Conservation (phyloP, 2,329 filamentous ascomycete genomes). For the Aaosphaeria arxii region DNA sequence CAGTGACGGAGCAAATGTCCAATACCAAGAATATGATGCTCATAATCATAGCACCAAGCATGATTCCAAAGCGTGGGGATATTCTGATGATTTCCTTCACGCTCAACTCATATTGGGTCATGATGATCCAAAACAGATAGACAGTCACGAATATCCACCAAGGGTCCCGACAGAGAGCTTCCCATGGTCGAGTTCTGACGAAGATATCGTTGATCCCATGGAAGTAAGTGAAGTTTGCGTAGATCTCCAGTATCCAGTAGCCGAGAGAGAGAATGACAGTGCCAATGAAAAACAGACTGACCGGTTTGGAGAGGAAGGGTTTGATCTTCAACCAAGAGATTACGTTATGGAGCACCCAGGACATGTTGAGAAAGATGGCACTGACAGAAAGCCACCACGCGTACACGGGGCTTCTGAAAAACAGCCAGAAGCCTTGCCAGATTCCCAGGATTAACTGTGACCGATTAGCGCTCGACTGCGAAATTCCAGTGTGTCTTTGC, state of each 20-base stretch:
- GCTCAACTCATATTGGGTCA: conserved; percentile 58
- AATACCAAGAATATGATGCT: conserved; percentile 60
- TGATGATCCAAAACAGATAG: conserved; percentile 62
- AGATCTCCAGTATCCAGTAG: conserved; percentile 65
- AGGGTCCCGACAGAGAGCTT: conserved; percentile 62
- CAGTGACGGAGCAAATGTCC: conserved; percentile 60
- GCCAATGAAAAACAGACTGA: conserved; percentile 56
- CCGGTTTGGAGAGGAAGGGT: conserved; percentile 54
- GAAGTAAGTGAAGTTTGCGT: conserved; percentile 64
- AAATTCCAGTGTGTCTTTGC: no score
- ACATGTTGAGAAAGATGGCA: conserved; percentile 60
- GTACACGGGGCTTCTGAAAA: conserved; percentile 54
- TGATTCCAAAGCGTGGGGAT: conserved; percentile 62
- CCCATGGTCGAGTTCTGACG: conserved; percentile 54
- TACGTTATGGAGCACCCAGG: conserved; percentile 64
- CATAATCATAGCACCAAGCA: conserved; percentile 60
- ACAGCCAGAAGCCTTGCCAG: conserved; percentile 59
- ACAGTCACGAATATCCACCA: conserved; percentile 66
- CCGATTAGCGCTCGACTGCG: conserved; percentile 6
- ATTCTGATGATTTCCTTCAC: conserved; percentile 57
- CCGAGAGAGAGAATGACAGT: conserved; percentile 59
- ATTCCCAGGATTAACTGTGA: conserved; percentile 54
- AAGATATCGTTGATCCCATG: conserved; percentile 55
- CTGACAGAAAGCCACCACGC: conserved; percentile 63
- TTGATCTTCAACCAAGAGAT: conserved; percentile 67